phyloP scores from a whole-genome alignment of 2,329 filamentous ascomycete species.

The Penicillium psychrosexuale region DNA sequence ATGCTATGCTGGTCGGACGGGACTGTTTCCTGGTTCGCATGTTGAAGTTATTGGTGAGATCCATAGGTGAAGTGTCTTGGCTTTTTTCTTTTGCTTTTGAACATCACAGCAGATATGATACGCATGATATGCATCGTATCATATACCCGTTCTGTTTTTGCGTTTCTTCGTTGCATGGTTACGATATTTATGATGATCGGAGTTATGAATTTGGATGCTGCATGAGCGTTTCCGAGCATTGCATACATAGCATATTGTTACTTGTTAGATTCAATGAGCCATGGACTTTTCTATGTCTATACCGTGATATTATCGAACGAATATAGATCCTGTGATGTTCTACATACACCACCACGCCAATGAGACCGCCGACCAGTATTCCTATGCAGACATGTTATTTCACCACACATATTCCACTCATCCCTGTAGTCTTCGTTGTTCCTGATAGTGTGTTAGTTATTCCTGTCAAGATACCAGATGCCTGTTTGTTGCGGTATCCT shows the following conservation, averaged over 20 bases:
- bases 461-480: neutral
- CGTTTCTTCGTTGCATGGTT: neutral
- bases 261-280: neutral
- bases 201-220: conserved; percentile 4
- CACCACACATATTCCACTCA: neutral
- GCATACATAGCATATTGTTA: neutral
- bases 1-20: conserved; percentile 74
- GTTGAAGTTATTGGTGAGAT: conserved; percentile 53
- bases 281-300: neutral
- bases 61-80: conserved; percentile 11
- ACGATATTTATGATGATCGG: conserved; percentile 2
- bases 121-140: neutral
- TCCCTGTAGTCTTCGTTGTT: neutral
- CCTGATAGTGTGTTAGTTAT: neutral
- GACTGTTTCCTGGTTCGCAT: conserved; percentile 78
- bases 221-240: neutral
- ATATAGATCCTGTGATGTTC: neutral
- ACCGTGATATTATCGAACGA: neutral
- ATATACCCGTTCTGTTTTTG: neutral
- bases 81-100: neutral
- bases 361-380: neutral
- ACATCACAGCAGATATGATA: neutral
- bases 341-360: neutral
- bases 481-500: neutral
- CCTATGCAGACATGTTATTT: neutral